Percentiles rank a stretch among this genome's conserved stretches.
These are phyloP conservation scores for Wickerhamomyces subpelliculosus DNA, from an alignment of 805 yeast species.

Conservation along the genomic window DNA sequence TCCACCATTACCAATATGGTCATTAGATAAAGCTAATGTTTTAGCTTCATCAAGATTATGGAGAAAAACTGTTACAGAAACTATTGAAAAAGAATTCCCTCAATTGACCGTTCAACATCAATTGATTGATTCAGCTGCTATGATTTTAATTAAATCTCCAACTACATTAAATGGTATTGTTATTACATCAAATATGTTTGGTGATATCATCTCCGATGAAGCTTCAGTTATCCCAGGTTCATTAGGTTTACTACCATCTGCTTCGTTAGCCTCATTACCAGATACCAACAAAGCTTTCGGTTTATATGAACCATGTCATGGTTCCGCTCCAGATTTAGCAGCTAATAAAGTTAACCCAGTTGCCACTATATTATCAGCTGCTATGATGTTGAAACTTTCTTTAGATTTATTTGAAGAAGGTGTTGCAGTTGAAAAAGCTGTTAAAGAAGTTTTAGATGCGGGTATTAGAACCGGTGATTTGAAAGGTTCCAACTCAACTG, in stretches of 20 bases:
- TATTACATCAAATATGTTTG: slow-evolving; percentile 94
- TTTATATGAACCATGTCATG: slow-evolving; percentile 96
- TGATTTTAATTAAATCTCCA: slow-evolving; percentile 92
- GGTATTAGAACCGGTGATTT: slow-evolving; percentile 91
- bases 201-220: slow-evolving; percentile 96
- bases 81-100: slow-evolving; percentile 86
- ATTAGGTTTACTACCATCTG: slow-evolving; percentile 87
- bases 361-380: slow-evolving; percentile 92
- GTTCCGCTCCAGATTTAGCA: slow-evolving; percentile 94
- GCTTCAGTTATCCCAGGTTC: slow-evolving; percentile 98
- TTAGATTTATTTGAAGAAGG: slow-evolving; percentile 81
- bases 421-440: slow-evolving; percentile 83
- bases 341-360: slow-evolving; percentile 88
- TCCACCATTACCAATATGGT: slow-evolving; percentile 95
- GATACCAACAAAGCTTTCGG: slow-evolving; percentile 94
- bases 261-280: slow-evolving; percentile 95
- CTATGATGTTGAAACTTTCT: slow-evolving; percentile 94
- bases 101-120: slow-evolving; percentile 83
- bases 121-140: slow-evolving; percentile 97
- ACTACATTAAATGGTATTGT: slow-evolving; percentile 87
- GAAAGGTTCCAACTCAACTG: slow-evolving; percentile 76
- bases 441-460: slow-evolving; percentile 67
- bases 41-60: slow-evolving; percentile 93
- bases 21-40: slow-evolving; percentile 95
- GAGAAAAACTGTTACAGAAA: slow-evolving; percentile 88